A percentile compares a stretch with the other conserved stretches of the same genome.
Conservation (phyloP, 805 yeast genomes). For the Ogataea nakhonphanomensis region DNA sequence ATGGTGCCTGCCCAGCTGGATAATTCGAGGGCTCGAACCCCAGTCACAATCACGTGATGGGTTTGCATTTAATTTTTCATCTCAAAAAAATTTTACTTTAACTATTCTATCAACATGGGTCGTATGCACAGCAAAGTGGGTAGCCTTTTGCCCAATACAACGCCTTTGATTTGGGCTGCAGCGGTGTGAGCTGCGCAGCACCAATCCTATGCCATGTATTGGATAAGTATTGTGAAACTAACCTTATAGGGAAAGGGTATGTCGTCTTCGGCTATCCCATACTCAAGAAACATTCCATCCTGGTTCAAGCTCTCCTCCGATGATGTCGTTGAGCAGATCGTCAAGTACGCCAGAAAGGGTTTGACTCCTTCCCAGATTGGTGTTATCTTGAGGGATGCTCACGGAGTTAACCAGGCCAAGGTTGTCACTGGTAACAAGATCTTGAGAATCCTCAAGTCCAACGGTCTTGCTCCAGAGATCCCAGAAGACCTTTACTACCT, state of each 20-base stretch:
- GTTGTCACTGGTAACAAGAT: conserved; percentile 99
- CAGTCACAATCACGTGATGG: conserved; percentile 11
- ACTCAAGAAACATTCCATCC: conserved; percentile 97
- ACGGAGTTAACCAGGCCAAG: conserved; percentile 98
- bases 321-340: conserved; percentile 94
- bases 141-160: conserved; percentile 30
- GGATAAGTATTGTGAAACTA: conserved; percentile 27
- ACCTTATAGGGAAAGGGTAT: conserved; percentile 91
- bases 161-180: conserved; percentile 8
- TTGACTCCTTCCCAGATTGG: conserved; percentile 99
- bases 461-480: conserved; percentile 99
- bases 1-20: not conserved
- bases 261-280: conserved; percentile 97
- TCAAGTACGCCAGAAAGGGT: conserved; percentile 99
- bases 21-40: conserved; percentile 7
- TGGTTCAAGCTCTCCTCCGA: conserved; percentile 98
- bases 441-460: conserved; percentile 97
- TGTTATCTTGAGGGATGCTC: conserved; percentile 99
- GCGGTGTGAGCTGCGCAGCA: conserved; percentile 41
- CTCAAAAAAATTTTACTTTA: conserved; percentile 6
- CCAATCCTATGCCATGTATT: conserved; percentile 42
- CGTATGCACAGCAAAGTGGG: conserved; percentile 99
- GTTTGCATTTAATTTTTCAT: conserved; percentile 2
- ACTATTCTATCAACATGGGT: conserved; percentile 74
- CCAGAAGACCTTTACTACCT: conserved; percentile 99